Evolutionary conservation across 2,329 filamentous ascomycete species (phyloP), one percentile per base, ranked within the genome.

Genomic region (Calycina herbarum): DNA sequence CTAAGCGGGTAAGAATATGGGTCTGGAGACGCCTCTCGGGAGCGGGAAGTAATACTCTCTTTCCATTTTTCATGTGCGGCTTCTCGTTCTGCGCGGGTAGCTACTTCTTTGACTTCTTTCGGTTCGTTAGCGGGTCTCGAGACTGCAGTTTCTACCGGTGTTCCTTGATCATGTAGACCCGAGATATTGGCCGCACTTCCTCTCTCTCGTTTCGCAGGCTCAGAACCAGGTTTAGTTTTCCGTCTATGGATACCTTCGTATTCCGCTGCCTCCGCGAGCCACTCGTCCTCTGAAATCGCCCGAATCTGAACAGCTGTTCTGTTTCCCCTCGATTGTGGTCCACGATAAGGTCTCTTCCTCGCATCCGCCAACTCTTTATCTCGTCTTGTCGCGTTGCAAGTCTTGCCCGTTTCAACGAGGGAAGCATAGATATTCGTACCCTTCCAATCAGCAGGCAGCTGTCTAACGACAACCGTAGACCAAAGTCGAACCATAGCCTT

Each of bases 21-120:
- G 40, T 63, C 61, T 11, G 61, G 61, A 40, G 61, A 58, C 1
- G 54, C 5, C 3, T 54, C 38, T 54, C 61, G 61, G 5, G 61
- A 58, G 7, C 61, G 61, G 15, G 61, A 63, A 15, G 61, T 63
- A 5, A 63, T 63, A 24, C 51, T 63, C 20, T 63, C 61, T 1
- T 29, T 15, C 51, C 51, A 63, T 17, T 15, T 35, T 8, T n/a
- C 15, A 42, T 45, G 40, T 10, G 51, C 27, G 10, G 33, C 54
- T 33, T 58, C 57, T 31, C 31, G 33, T 4, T 42, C 54, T 6
- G 33, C 54, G 48, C 33, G 57, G 15, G 61, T 58, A 10, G 27
- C 17, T 2, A 61, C 11, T 17, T 61, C 59, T 27, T 51, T 61
- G 1, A 20, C 29, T 38, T 15, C 40, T 11, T n/a, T 31, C 29